Base-by-base conservation (phyloP, 1,284 basidiomycete genomes). In the Cryptococcus sp. region DNA sequence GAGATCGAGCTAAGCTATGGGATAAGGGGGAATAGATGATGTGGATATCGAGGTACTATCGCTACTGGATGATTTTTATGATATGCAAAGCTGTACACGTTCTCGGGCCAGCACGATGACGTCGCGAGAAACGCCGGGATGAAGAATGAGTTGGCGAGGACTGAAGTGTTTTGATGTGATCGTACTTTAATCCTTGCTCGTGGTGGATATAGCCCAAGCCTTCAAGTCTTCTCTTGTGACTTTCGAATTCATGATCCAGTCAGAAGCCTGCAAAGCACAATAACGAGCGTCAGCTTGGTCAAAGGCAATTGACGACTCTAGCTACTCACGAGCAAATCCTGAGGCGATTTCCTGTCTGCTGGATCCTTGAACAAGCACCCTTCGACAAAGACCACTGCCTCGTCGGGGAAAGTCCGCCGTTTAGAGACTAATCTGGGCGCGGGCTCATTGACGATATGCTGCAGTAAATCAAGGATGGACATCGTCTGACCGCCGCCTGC, bases 391-490 rank as follows among this genome's bases (percentile, higher is more conserved):
- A 83, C 82, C 56, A 88, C 86, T 2, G 90, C 89, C 68, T 86
- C 83, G 53, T 76, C 77, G 6, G 85, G 86, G 80, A 88, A 92
- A 11, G 55, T 54, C 25, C 54, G 59, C 43, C 62, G 60, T 50
- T 54, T 52, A 64, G 86, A 83, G 16, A 85, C 85, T 56, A 97
- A 78, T 67, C 85, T 81, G 30, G 93, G 93, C 30, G 93, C 91
- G 19, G 93, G 91, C 77, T 97, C 93, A 70, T 95, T 93, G 59
- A 99, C 96, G 70, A 99, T 98, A 72, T 97, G 93, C 72, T 99
- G 95, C 71, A 99, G 82, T 40, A 99, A 80, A 79, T 99, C 95
- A 48, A 99, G 83, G 72, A 99, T 99, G 65, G 89, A 91, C 91
- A 99, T 95, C 66, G 92, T 93, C 85, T 90, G 90, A 15, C 88